A percentile compares a stretch with the other conserved stretches of the same genome.
These are phyloP conservation scores for Rhizopogon vesiculosus DNA, from an alignment of 768 basidiomycete genomes.

Conservation along the genomic window DNA sequence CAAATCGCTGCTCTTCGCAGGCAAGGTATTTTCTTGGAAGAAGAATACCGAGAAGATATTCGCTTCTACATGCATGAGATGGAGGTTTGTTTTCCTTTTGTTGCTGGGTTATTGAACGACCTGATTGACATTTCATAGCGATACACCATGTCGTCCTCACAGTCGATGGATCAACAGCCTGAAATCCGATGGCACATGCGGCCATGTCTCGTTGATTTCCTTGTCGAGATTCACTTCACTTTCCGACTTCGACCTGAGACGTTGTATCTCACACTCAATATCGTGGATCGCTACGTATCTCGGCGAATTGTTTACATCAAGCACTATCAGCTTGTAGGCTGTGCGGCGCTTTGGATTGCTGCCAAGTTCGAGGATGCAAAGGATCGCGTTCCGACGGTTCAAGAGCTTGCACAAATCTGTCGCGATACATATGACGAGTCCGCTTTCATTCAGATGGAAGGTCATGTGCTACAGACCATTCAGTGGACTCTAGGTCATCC, in stretches of 20 bases:
- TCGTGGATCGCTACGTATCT: constrained; percentile 98
- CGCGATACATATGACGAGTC: constrained; percentile 95
- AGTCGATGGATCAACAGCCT: constrained; percentile 98
- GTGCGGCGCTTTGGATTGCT: constrained; percentile 98
- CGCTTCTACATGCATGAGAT: constrained; percentile 93
- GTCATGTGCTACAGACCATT: constrained; percentile 93
- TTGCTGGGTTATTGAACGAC: constrained; percentile 7
- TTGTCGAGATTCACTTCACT: constrained; percentile 97
- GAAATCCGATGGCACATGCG: constrained; percentile 99
- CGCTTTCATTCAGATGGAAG: constrained; percentile 99
- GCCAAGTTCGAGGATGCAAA: constrained; percentile 99
- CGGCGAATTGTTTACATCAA: constrained; percentile 98
- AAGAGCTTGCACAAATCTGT: constrained; percentile 93
- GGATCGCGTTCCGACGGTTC: constrained; percentile 93
- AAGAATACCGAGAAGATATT: constrained; percentile 94
- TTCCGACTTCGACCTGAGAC: constrained; percentile 98
- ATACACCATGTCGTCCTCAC: constrained; percentile 83
- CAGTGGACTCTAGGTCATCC: constrained; percentile 97
- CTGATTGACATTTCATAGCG: constrained; percentile 38
- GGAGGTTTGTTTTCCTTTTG: constrained; percentile 68
- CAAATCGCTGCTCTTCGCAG: constrained; percentile 66
- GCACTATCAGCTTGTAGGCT: constrained; percentile 98
- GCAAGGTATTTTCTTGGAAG: constrained; percentile 80
- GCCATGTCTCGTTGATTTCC: constrained; percentile 95
- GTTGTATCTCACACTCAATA: constrained; percentile 96